Evolutionary conservation across 2,329 filamentous ascomycete species (phyloP).

Genomic region (Cladorrhinum sp.): DNA sequence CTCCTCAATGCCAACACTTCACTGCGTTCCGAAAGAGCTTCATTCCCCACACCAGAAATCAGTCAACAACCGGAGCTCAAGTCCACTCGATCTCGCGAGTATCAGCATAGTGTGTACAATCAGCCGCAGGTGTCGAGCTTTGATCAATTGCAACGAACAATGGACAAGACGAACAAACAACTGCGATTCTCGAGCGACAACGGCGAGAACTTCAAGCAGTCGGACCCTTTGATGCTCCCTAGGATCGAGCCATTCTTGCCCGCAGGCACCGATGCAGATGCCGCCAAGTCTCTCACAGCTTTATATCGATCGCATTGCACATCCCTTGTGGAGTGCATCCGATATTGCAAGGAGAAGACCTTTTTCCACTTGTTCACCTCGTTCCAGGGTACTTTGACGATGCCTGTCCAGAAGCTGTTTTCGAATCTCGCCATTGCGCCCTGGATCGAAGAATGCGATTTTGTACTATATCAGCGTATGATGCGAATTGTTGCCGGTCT

Average conservation of each 20-base stretch:
- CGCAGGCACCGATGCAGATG: conserved; percentile 76
- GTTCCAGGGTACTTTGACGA: conserved; percentile 93
- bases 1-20: conserved; percentile 25
- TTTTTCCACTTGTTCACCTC: conserved; percentile 94
- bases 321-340: conserved; percentile 89
- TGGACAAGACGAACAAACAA: conserved; percentile 55
- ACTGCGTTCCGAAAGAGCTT: conserved; percentile 31
- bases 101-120: conserved; percentile 56
- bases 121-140: conserved; percentile 54
- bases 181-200: conserved; percentile 60
- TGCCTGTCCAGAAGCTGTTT: conserved; percentile 92
- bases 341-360: conserved; percentile 94
- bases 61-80: conserved; percentile 33
- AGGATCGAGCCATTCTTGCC: conserved; percentile 80
- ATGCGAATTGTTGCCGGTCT: conserved; percentile 87
- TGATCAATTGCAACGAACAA: conserved; percentile 56
- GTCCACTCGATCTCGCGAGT: conserved; percentile 31
- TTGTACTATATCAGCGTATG: conserved; percentile 95
- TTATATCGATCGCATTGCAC: conserved; percentile 94
- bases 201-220: conserved; percentile 57
- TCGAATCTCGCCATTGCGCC: conserved; percentile 74
- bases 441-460: conserved; percentile 96
- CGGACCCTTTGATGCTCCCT: conserved; percentile 76
- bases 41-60: conserved; percentile 40
- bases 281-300: conserved; percentile 79